Conservation (phyloP, 129 eudicot genomes). For the Logfia minima region DNA sequence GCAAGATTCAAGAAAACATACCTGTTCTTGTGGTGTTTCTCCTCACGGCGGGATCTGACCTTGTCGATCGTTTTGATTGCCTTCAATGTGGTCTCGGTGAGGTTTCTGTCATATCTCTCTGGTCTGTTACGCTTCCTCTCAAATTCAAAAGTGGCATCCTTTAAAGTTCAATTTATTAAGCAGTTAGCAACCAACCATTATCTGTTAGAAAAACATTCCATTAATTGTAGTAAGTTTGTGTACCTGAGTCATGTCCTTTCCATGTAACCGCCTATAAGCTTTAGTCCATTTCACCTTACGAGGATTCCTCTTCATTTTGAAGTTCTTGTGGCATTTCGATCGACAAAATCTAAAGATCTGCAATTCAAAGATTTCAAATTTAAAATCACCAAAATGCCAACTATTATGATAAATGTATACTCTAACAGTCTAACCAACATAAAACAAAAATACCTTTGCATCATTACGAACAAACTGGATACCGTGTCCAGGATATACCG, state of each 20-base stretch:
- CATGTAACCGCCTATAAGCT: slow-evolving; percentile 84
- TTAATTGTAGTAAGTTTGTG: background rate
- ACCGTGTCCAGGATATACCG: slow-evolving; percentile 83
- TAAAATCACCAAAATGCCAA: background rate
- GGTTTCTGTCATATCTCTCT: slow-evolving; percentile 88
- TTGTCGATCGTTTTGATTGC: slow-evolving; percentile 71
- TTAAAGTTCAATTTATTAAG: background rate
- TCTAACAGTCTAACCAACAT: background rate
- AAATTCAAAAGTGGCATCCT: slow-evolving; percentile 95
- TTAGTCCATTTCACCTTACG: slow-evolving; percentile 96
- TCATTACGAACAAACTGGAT: slow-evolving; percentile 85
- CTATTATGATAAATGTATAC: background rate
- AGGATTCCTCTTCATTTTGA: slow-evolving; percentile 98
- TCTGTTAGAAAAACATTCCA: no score
- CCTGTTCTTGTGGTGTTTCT: slow-evolving; percentile 56
- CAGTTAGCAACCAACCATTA: background rate
- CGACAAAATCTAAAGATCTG: slow-evolving; percentile 91
- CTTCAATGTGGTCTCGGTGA: slow-evolving; percentile 68
- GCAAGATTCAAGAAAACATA: background rate
- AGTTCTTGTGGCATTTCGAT: slow-evolving; percentile 96
- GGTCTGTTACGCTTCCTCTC: slow-evolving; percentile 98
- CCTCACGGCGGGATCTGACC: slow-evolving; percentile 55
- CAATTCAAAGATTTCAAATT: slow-evolving; percentile 2
- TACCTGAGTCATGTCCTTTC: slow-evolving; percentile 99
- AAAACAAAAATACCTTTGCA: slow-evolving; percentile 56